Evolutionary conservation across 139 green algal species (phyloP).

Genomic region (Haematococcus lacustris): DNA sequence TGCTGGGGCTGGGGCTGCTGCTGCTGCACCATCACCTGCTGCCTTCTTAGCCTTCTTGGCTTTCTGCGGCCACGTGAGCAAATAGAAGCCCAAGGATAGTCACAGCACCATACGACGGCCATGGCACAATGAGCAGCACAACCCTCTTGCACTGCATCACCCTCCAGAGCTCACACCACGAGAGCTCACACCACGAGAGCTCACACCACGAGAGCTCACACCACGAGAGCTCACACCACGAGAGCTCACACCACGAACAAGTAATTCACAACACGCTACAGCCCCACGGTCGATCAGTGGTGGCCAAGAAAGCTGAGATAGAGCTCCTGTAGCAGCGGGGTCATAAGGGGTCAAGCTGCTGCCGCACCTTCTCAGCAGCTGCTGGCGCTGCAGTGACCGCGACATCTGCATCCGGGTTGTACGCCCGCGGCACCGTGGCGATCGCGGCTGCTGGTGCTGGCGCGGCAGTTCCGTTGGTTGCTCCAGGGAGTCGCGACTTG

Average conservation of each 20-base stretch:
- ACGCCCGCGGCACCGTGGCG: constrained; percentile 52
- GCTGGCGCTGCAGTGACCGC: constrained; percentile 22
- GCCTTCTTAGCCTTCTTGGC: constrained; percentile 20
- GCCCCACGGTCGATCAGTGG: too few relatives aligned
- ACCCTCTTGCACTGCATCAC: not conserved
- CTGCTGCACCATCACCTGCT: constrained; percentile 14
- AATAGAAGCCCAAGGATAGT: not conserved
- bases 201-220: not conserved
- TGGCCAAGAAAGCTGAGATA: too few relatives aligned
- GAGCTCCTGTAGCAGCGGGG: not conserved
- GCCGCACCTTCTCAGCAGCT: constrained; percentile 12
- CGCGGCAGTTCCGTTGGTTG: constrained; percentile 6
- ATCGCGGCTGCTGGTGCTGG: too few relatives aligned
- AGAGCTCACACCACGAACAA: not conserved
- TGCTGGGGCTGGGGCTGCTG: constrained; percentile 7
- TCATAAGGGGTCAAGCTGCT: not conserved
- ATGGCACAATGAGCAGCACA: not conserved
- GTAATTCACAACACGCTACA: not conserved
- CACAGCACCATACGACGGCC: not conserved
- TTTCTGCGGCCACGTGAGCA: constrained; percentile 22
- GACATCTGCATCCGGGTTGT: constrained; percentile 79
- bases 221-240: not conserved
- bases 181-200: not conserved
- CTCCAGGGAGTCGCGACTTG: constrained; percentile 39
- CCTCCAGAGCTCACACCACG: not conserved